These are phyloP conservation scores for Teratosphaeriaceae sp. DNA, from an alignment of 2,329 filamentous ascomycete species.

Conservation along the genomic window DNA sequence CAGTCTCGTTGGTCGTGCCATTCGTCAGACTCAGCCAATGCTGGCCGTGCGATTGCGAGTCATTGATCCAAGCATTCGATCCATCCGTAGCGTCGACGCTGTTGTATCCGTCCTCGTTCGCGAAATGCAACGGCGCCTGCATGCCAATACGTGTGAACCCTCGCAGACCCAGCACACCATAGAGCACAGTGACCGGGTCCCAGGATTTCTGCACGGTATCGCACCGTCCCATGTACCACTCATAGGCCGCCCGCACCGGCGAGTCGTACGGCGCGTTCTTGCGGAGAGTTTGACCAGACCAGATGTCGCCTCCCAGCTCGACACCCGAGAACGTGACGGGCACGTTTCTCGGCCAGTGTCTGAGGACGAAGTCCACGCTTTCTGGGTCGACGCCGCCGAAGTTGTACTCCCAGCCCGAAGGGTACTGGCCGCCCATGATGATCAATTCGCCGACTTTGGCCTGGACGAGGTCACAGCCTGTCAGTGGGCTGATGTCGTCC, in stretches of 20 bases:
- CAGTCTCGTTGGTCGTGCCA: conserved; percentile 8
- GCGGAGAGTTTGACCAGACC: conserved; percentile 33
- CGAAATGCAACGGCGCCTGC: conserved; percentile 10
- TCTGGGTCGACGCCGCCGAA: conserved; percentile 39
- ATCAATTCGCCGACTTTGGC: conserved; percentile 45
- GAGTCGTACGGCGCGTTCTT: conserved; percentile 6
- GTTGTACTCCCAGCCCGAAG: conserved; percentile 47
- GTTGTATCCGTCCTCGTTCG: conserved; percentile 11
- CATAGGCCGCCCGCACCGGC: conserved; percentile 10
- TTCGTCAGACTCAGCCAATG: conserved; percentile 14
- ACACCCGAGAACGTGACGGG: conserved; percentile 36
- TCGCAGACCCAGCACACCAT: conserved; percentile 6
- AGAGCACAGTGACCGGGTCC: conserved; percentile 12
- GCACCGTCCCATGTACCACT: conserved; percentile 13
- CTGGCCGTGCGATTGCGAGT: conserved; percentile 16
- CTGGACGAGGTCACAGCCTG: conserved; percentile 37
- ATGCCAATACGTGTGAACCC: background rate
- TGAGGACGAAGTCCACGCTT: conserved; percentile 39
- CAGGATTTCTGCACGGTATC: conserved; percentile 8
- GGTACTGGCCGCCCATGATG: conserved; percentile 48
- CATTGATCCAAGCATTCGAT: conserved; percentile 13
- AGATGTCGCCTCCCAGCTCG: conserved; percentile 39
- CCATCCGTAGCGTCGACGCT: conserved; percentile 8
- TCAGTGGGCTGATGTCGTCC: conserved; percentile 35
- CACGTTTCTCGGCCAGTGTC: conserved; percentile 37